Evolutionary conservation across 2,329 filamentous ascomycete genomes (phyloP), one percentile per base, ranked within the genome.

Genomic region (Alternaria panax): DNA sequence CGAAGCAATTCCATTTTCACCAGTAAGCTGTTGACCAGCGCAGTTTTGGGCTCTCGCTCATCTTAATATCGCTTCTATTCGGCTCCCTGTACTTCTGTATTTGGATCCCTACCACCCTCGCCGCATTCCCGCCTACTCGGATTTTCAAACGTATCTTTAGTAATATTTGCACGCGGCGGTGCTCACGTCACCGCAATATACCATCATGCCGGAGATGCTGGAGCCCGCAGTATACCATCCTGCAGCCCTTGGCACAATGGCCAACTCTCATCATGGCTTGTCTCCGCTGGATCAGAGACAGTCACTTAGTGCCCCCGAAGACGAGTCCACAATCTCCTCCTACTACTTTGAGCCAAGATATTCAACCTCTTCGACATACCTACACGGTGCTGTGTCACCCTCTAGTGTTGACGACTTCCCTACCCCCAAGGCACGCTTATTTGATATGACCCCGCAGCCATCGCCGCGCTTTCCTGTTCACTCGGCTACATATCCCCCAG

Each of bases 371-470:
- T 74, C 74, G 36, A 69, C 66, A 51, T 72, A 72, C 48, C 67
- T 69, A 18, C 67, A 75, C 45, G 73, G 70, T 52, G 58, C 72
- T 59, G 57, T 62, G 30, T 80, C 80, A 28, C 83, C 84, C 14
- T 78, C 79, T 24, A 78, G 81, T 67, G 80, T 79, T 69, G 83
- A 85, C 55, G 82, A 92, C 74, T 92, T 92, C 73, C 90, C 89
- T 41, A 91, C 89, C 8, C 89, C 90, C n/a, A 84, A 87, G 69
- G 89, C 86, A 72, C 82, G 88, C 56, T 84, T 88, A 34, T 87
- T 86, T 51, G 88, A 87, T 52, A 72, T 73, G 68, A 70, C 65
- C 57, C 67, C 69, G 48, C 83, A 84, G 51, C 81, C 80, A 59
- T 85, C 86, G 38, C 71, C 75, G 30, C 62, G 83, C 79, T 84